Evolutionary conservation across 257 asterid species (phyloP).

Genomic region (Galeopsis tetrahit): DNA sequence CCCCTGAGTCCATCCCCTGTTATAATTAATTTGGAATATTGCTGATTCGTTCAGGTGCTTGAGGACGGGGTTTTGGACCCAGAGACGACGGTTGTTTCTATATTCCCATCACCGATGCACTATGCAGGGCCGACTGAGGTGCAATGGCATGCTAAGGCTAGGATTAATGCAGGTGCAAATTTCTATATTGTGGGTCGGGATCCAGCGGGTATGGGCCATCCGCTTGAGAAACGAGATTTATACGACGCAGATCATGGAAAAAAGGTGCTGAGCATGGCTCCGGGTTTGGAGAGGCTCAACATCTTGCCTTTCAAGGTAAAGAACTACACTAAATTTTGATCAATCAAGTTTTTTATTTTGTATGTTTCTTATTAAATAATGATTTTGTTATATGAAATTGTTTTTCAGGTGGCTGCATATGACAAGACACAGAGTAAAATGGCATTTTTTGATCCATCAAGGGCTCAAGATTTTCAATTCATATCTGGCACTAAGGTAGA

Average conservation of each 20-base stretch:
- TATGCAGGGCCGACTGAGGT: slow-evolving; percentile 98
- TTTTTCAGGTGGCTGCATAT: slow-evolving; percentile 92
- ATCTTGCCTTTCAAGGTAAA: slow-evolving; percentile 93
- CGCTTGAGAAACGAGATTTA: slow-evolving; percentile 79
- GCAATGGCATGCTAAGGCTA: slow-evolving; percentile 98
- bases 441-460: slow-evolving; percentile 97
- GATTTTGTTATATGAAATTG: background rate
- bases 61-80: slow-evolving; percentile 95
- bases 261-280: slow-evolving; percentile 93
- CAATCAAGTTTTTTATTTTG: background rate
- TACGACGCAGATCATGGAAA: slow-evolving; percentile 96
- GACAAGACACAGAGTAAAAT: slow-evolving; percentile 79
- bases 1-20: too few relatives aligned
- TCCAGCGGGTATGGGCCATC: slow-evolving; percentile 98
- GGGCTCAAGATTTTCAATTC: slow-evolving; percentile 86
- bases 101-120: slow-evolving; percentile 97
- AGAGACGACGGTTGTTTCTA: slow-evolving; percentile 86
- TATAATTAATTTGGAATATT: background rate
- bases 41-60: slow-evolving; percentile 55
- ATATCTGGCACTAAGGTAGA: slow-evolving; percentile 96
- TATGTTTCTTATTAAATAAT: background rate
- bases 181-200: slow-evolving; percentile 93
- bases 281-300: slow-evolving; percentile 86
- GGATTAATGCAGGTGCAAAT: slow-evolving; percentile 93
- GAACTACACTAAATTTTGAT: background rate